A percentile compares a stretch with the other conserved stretches of the same genome.
phyloP scores from a whole-genome alignment of 169 alveolate species.

The Plasmodium chabaudi region DNA sequence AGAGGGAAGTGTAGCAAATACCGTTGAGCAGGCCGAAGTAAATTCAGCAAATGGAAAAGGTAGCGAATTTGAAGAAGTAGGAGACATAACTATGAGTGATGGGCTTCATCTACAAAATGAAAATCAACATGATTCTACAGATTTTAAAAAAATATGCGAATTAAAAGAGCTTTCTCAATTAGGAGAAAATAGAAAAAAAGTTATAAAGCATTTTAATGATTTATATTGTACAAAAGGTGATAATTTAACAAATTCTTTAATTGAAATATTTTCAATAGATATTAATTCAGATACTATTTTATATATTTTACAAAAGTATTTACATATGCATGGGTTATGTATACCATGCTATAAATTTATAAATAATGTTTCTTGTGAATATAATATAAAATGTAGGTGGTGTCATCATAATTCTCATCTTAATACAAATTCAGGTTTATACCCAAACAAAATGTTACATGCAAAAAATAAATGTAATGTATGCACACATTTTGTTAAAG shows the following conservation, averaged over 20 bases:
- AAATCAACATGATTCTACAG: too few species aligned
- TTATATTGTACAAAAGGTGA: constrained; percentile 39
- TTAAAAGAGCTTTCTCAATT: constrained; percentile 28
- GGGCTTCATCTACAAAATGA: too few species aligned
- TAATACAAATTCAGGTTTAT: constrained; percentile 8
- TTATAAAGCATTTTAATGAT: constrained; percentile 11
- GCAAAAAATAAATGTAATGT: constrained; percentile 41
- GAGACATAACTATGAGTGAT: too few species aligned
- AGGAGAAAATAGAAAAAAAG: constrained; percentile 32
- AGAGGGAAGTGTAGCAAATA: too few species aligned
- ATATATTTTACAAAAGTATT: constrained; percentile 16
- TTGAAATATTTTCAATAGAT: constrained; percentile 14
- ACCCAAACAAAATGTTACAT: constrained; percentile 39
- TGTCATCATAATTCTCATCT: constrained; percentile 42
- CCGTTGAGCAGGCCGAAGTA: too few species aligned
- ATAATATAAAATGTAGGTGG: constrained; percentile 27
- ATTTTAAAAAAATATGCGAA: constrained; percentile 21
- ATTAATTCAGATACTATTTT: constrained; percentile 17
- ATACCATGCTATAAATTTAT: constrained; percentile 43
- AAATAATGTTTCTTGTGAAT: constrained; percentile 1
- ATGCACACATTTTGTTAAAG: constrained; percentile 21
- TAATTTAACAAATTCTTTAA: constrained; percentile 24
- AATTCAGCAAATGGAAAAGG: too few species aligned
- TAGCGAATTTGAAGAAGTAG: too few species aligned
- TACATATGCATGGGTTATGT: constrained; percentile 45